Conservation (phyloP, 306 rosid genomes). For the Lathyrus aphaca region DNA sequence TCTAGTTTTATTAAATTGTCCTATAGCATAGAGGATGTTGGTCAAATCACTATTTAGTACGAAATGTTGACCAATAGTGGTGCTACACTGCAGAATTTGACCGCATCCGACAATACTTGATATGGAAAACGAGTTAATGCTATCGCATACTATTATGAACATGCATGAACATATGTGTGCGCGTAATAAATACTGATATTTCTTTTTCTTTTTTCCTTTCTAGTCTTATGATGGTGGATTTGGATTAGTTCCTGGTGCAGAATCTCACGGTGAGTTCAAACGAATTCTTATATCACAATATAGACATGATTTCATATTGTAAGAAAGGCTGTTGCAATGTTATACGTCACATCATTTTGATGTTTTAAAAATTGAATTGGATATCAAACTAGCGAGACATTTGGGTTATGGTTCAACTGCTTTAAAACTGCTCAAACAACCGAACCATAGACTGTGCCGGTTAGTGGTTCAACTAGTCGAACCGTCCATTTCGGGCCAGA, state of each 20-base stretch:
- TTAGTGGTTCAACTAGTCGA: background rate
- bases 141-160: background rate
- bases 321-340: conserved; percentile 16
- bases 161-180: conserved; percentile 1
- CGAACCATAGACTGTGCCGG: background rate
- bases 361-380: background rate
- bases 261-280: conserved; percentile 90
- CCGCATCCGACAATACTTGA: background rate
- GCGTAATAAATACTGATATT: conserved; percentile 21
- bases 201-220: conserved; percentile 35
- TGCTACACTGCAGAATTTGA: too few species aligned
- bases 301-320: conserved; percentile 8
- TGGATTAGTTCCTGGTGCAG: conserved; percentile 91
- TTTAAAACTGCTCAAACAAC: background rate
- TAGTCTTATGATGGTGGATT: conserved; percentile 99
- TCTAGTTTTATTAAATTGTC: too few species aligned
- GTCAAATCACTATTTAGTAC: too few species aligned
- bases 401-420: background rate
- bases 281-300: conserved; percentile 19
- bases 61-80: too few species aligned
- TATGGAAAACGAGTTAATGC: conserved; percentile 7
- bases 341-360: conserved; percentile 6
- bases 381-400: background rate
- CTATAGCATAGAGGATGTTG: too few species aligned
- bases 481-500: background rate